Percentiles rank a stretch among this genome's conserved stretches.
phyloP scores from a whole-genome alignment of 345 rosid species.

The Eucalyptus coolabah region DNA sequence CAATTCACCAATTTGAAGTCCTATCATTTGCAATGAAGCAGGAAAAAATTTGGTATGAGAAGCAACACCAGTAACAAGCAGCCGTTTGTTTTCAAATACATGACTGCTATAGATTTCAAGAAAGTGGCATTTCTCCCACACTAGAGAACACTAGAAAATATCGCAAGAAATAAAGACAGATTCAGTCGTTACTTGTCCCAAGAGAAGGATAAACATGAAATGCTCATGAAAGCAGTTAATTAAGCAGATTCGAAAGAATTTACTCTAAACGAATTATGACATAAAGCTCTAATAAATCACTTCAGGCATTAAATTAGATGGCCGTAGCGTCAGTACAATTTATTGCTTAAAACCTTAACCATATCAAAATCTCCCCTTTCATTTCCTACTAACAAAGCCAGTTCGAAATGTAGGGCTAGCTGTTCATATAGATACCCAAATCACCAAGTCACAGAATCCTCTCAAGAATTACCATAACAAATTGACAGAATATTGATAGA shows the following conservation, averaged over 20 bases:
- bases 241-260: background rate
- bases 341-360: background rate
- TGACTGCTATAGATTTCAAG: background rate
- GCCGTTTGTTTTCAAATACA: background rate
- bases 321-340: background rate
- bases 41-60: background rate
- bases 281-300: background rate
- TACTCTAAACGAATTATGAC: background rate
- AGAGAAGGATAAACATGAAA: background rate
- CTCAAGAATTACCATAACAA: background rate
- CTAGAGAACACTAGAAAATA: background rate
- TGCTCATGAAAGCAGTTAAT: background rate
- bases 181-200: background rate
- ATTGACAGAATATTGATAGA: background rate
- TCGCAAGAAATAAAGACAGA: background rate
- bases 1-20: background rate
- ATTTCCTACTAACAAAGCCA: background rate
- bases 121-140: background rate
- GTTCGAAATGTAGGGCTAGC: background rate
- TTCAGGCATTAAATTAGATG: background rate
- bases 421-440: background rate
- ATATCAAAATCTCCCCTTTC: background rate
- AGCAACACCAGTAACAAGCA: background rate
- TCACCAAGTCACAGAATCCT: background rate
- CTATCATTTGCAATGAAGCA: background rate